Conservation (phyloP, 805 yeast species). For the Metschnikowia aberdeeniae region DNA sequence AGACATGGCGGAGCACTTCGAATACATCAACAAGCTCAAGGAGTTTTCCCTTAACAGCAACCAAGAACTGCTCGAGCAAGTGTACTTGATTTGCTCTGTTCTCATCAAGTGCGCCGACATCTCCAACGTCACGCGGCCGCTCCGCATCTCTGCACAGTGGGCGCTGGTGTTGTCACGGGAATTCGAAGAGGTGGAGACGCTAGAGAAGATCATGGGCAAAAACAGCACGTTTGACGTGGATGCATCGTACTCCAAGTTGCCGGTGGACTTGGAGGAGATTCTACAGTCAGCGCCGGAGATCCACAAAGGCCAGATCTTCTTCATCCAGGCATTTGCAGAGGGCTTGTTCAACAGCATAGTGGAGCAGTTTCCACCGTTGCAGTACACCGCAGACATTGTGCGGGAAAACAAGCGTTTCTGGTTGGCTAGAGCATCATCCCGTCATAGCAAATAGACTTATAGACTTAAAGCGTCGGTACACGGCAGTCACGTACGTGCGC, state of each 20-base stretch:
- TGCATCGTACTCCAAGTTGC: constrained; percentile 32
- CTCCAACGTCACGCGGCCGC: constrained; percentile 83
- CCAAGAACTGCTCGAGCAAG: constrained; percentile 21
- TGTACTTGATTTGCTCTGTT: constrained; percentile 54
- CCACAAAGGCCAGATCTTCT: constrained; percentile 74
- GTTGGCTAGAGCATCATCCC: constrained; percentile 24
- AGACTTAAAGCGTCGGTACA: constrained; percentile 1
- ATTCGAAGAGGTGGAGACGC: constrained; percentile 58
- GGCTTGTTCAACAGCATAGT: constrained; percentile 67
- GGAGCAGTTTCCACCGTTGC: constrained; percentile 55
- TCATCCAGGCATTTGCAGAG: constrained; percentile 76
- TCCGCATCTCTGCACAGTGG: constrained; percentile 78
- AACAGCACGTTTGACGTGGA: constrained; percentile 9
- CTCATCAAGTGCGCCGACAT: constrained; percentile 94
- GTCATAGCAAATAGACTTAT: constrained; percentile 4
- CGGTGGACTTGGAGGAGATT: constrained; percentile 39
- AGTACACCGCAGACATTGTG: constrained; percentile 53
- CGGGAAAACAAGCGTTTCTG: constrained; percentile 54
- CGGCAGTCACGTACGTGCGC: constrained; percentile 2
- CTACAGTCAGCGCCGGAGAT: constrained; percentile 46
- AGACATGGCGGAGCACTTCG: constrained; percentile 88
- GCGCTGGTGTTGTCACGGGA: constrained; percentile 76
- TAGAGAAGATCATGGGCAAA: constrained; percentile 36
- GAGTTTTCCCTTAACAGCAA: constrained; percentile 19
- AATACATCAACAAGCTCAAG: constrained; percentile 55